These are phyloP conservation scores for Sphaerulina populicola DNA, from an alignment of 2,329 filamentous ascomycete species.

Conservation along the genomic window DNA sequence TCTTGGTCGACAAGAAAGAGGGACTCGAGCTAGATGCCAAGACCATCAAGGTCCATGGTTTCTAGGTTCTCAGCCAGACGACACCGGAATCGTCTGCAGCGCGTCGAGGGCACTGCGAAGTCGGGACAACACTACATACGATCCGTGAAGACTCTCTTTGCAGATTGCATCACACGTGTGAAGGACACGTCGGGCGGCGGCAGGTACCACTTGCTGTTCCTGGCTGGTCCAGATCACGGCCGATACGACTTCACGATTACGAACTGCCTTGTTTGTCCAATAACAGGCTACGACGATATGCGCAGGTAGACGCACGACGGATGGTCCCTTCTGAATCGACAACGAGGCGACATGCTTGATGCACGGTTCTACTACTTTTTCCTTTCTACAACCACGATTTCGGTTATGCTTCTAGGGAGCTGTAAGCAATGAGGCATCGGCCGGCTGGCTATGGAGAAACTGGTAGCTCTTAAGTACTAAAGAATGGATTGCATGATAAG, in stretches of 20 bases:
- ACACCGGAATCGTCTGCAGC: conserved; percentile 11
- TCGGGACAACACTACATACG: conserved; percentile 1
- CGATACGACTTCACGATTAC: conserved; percentile 16
- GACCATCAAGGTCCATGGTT: conserved; percentile 74
- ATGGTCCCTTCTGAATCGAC: conserved; percentile 13
- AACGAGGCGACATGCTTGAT: conserved; percentile 4
- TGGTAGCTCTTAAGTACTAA: conserved; percentile 7
- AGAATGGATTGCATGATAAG: conserved; percentile 7
- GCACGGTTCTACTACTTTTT: conserved; percentile 1
- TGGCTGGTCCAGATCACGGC: conserved; percentile 11
- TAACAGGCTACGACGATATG: conserved; percentile 14
- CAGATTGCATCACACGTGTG: conserved; percentile 4
- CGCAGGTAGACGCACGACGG: conserved; percentile 8
- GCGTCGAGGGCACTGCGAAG: conserved; percentile 10
- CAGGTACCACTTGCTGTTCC: conserved; percentile 9
- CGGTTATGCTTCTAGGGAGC: conserved; percentile 5
- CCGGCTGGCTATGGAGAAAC: conserved; percentile 1
- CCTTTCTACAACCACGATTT: conserved; percentile 2
- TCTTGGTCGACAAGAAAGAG: conserved; percentile 91
- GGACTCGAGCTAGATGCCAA: conserved; percentile 89
- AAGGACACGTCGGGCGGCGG: conserved; percentile 5
- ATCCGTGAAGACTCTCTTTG: not conserved
- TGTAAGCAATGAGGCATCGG: conserved; percentile 6
- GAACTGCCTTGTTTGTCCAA: conserved; percentile 4
- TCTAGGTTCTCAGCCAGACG: conserved; percentile 21